A percentile compares a stretch with the other conserved stretches of the same genome.
These are phyloP conservation scores for Guillardia theta DNA, from an alignment of 78 protist species.

Conservation along the genomic window DNA sequence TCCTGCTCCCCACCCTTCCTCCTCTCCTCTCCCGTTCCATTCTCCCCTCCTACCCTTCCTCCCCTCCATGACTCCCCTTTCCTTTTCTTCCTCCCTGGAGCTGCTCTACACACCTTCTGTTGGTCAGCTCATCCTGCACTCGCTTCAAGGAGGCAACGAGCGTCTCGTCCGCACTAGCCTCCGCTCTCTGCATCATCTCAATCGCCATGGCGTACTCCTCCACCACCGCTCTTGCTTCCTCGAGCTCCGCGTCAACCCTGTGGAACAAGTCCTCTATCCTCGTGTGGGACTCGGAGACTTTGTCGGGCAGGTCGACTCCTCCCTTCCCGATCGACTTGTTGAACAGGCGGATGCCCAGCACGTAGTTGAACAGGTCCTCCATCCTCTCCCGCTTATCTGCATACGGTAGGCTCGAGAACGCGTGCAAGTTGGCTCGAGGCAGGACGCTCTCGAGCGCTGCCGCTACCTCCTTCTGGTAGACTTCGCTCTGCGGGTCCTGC, in stretches of 20 bases:
- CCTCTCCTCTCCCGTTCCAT: too few species aligned
- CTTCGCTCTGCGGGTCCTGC: background rate
- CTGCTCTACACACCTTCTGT: too few species aligned
- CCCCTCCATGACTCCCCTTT: too few species aligned
- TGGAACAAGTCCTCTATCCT: background rate
- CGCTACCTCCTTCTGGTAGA: slow-evolving; percentile 16
- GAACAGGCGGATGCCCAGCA: slow-evolving; percentile 27
- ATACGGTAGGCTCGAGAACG: background rate
- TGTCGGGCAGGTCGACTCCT: background rate
- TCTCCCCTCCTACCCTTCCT: too few species aligned
- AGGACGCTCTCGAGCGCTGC: slow-evolving; percentile 29
- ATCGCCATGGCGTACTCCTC: background rate
- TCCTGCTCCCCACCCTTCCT: too few species aligned
- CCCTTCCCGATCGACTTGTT: slow-evolving; percentile 24
- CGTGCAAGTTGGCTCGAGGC: background rate
- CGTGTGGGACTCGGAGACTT: background rate
- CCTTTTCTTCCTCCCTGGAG: too few species aligned
- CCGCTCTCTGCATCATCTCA: background rate
- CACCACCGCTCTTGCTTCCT: background rate
- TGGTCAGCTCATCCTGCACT: slow-evolving; percentile 18
- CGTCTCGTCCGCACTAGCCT: background rate
- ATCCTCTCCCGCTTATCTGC: background rate
- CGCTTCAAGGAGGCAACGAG: background rate
- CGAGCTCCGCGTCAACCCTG: background rate
- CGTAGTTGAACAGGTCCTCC: background rate